Base-by-base conservation (phyloP, 176 grass and related monocot genomes). In the Aegilops bicornis region DNA sequence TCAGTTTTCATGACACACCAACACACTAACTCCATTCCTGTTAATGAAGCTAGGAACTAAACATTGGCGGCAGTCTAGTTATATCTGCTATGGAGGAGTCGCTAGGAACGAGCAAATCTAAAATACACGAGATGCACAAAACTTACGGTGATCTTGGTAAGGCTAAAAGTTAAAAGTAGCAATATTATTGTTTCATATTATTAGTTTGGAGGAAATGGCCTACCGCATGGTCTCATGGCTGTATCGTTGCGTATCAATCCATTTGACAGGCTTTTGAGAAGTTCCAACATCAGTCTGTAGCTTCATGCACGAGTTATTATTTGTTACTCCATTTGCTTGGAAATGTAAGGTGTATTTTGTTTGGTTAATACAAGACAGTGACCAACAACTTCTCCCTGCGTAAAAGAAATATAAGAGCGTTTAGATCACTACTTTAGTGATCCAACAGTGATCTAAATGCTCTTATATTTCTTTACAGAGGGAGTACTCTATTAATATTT, bases 81-180 rank as follows among this genome's bases (percentile, higher is more conserved):
- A 67, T 96, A 77, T 83, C 82, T 66, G 86, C 93, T 88, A 54
- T 98, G 77, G 93, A 98, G 87, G 96, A 95, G 73, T 85, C 92
- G 71, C 78, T 91, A 79, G 93, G 96, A 61, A 91, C 87, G 35
- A 98, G 84, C 87, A 96, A 78, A 85, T 93, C 91, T 82, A 93
- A 88, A 90, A 96, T 98, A 85, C 95, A 94, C 69, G 91, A 98
- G 79, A 92, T 98, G 96, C 94, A 96, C 90, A 98, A 90, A 90
- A 83, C 75, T 75, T 91, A 61, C 3, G 96, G 96, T 13, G 93
- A 98, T 92, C 92, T 98, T 84, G 96, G 93, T 94, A 94, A 86
- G 83, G 33, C 50, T 83, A 40, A 82, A 64, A 77, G 52, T 47
- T 77, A 47, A 45, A 76, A 14, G 79, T 86, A 84, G 30, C 6